phyloP scores from a whole-genome alignment of 2,329 filamentous ascomycete genomes.

The Fusarium acutatum region DNA sequence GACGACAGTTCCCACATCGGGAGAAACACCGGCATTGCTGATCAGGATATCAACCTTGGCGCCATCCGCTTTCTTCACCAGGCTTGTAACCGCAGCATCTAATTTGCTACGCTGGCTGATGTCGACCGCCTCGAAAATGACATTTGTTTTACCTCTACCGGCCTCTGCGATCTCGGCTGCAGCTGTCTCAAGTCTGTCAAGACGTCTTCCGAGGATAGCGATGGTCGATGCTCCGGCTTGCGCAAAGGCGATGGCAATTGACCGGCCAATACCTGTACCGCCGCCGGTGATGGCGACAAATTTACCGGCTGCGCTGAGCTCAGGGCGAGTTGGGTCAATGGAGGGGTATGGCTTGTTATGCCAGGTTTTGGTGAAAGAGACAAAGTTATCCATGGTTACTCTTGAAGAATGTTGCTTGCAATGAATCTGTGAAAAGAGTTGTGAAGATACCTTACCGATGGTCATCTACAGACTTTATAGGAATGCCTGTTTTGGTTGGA shows the following conservation, averaged over 20 bases:
- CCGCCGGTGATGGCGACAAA: not conserved
- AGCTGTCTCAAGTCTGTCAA: not conserved
- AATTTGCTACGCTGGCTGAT: not conserved
- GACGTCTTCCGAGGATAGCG: not conserved
- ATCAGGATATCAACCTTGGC: not conserved
- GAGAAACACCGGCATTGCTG: not conserved
- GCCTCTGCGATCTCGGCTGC: not conserved
- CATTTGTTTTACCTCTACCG: not conserved
- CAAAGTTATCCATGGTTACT: not conserved
- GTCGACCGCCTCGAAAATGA: not conserved
- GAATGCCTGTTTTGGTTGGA: too few relatives aligned
- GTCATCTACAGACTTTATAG: not conserved
- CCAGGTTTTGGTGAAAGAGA: not conserved
- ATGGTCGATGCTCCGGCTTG: not conserved
- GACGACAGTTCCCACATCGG: not conserved
- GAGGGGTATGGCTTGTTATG: not conserved
- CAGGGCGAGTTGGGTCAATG: not conserved
- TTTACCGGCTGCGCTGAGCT: not conserved
- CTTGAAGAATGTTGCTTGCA: not conserved
- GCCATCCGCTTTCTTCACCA: not conserved
- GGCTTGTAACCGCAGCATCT: not conserved
- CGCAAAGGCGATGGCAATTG: not conserved
- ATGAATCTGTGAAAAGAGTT: not conserved
- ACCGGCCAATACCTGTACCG: not conserved
- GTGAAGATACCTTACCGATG: fast-evolving